Conservation (phyloP, 139 green algal species). For the Zygnema circumcarinatum region DNA sequence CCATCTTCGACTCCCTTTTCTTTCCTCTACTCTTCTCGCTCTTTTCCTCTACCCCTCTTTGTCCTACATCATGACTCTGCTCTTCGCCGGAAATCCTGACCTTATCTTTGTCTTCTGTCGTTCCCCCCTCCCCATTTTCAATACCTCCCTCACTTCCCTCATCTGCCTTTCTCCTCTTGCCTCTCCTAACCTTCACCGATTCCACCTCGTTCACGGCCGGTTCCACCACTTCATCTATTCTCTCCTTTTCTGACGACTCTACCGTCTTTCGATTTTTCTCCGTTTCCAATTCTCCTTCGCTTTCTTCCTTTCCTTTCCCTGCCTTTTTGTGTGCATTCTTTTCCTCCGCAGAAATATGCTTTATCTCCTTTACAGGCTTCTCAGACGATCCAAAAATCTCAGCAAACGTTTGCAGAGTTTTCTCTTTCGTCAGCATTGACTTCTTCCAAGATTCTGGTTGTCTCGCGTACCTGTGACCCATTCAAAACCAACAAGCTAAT, state of each 20-base stretch:
- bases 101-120: too few species aligned
- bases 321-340: background rate
- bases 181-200: background rate
- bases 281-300: background rate
- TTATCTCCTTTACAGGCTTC: background rate
- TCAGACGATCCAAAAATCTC: background rate
- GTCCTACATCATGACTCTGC: background rate
- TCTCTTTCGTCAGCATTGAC: background rate
- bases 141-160: background rate
- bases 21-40: background rate
- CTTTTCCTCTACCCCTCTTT: background rate
- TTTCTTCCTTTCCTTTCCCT: background rate
- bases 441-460: background rate
- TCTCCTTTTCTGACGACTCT: background rate
- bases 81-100: too few species aligned
- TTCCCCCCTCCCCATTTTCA: background rate
- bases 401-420: background rate
- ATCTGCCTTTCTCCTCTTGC: background rate
- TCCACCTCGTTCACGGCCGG: background rate
- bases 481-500: background rate
- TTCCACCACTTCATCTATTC: background rate
- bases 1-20: too few species aligned
- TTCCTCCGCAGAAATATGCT: background rate
- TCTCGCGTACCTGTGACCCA: background rate
- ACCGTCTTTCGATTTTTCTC: background rate